Evolutionary conservation across 2,329 filamentous ascomycete genomes (phyloP), one percentile per base, ranked within the genome.

Genomic region (Verticillium nubilum): DNA sequence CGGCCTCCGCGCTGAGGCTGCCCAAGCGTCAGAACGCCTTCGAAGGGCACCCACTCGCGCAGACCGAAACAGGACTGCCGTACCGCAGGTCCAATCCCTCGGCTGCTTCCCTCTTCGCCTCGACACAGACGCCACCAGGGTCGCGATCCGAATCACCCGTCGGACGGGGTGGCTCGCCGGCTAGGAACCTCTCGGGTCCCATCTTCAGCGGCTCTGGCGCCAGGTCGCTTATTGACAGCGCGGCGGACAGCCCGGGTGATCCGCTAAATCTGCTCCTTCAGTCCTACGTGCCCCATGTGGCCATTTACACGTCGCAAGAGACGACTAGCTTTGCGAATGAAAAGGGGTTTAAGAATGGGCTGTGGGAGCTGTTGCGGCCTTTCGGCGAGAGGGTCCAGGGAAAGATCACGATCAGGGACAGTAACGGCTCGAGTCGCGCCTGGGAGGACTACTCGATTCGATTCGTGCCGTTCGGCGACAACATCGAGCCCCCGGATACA

Each of bases 401-500:
- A 29, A 96, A 95, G 69, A 89, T 99, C 57, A 90, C 90, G 3
- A 88, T 98, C 59, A 82, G 95, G 67, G 95, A 99, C 74, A 97
- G 93, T 70, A 87, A 91, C 66, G 94, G 95, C 9, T 85, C 88
- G 52, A 93, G 92, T 70, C 86, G 86, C 69, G 84, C 86, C 42
- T 94, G 90, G 78, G 94, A 97, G 59, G 92, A 98, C 72, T 99
- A 92, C 73, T 89, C 91, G 1, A 83, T 99, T 60, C 88, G 92
- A 59, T 97, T 99, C 72, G 86, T 89, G 5, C 84, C 86, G 60
- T 84, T 96, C 58, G 86, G 86, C 1, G 79, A 83, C 64, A 78
- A 81, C 25, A 69, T 86, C 17, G 82, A 85, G 65, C 73, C 77
- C 55, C 80, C 81, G 1, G 79, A 83, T 57, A 72, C 76, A 10